These are phyloP conservation scores for Aspergillus ostianus DNA, from an alignment of 495 filamentous ascomycete genomes.

Conservation along the genomic window DNA sequence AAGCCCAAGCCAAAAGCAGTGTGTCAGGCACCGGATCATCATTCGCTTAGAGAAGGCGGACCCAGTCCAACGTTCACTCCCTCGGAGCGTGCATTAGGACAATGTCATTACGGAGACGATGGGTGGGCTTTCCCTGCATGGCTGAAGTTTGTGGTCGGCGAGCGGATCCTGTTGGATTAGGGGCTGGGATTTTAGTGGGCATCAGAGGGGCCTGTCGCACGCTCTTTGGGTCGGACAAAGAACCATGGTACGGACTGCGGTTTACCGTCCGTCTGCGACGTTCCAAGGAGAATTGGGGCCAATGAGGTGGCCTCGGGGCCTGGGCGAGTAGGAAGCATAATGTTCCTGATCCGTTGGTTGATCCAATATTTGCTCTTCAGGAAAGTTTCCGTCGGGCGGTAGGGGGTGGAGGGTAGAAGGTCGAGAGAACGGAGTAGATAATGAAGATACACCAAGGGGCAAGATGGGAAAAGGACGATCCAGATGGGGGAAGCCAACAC, in stretches of 20 bases:
- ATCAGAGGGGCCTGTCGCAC: background rate
- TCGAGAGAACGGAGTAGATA: too few relatives aligned
- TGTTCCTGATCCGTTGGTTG: too few relatives aligned
- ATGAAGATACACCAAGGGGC: too few relatives aligned
- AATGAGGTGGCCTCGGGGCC: background rate
- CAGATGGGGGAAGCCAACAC: too few relatives aligned
- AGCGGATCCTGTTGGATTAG: conserved; percentile 10
- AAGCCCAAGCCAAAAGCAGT: background rate
- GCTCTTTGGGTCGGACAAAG: background rate
- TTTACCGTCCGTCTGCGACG: background rate
- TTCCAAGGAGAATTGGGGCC: too few relatives aligned
- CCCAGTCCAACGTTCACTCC: conserved; percentile 22
- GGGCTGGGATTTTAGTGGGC: background rate
- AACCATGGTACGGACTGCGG: background rate
- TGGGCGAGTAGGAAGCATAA: background rate
- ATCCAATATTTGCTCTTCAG: too few relatives aligned
- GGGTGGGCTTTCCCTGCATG: conserved; percentile 6
- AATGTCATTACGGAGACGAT: conserved; percentile 3
- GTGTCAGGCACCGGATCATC: conserved; percentile 19
- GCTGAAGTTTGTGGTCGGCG: conserved; percentile 8
- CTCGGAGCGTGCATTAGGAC: background rate
- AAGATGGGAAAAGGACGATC: too few relatives aligned
- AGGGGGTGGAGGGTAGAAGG: too few relatives aligned
- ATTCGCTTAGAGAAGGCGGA: conserved; percentile 20
- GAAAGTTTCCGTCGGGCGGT: too few relatives aligned